Evolutionary conservation across 2,329 filamentous ascomycete species (phyloP), one percentile per base, ranked within the genome.

Genomic region (Fusarium proliferatum): DNA sequence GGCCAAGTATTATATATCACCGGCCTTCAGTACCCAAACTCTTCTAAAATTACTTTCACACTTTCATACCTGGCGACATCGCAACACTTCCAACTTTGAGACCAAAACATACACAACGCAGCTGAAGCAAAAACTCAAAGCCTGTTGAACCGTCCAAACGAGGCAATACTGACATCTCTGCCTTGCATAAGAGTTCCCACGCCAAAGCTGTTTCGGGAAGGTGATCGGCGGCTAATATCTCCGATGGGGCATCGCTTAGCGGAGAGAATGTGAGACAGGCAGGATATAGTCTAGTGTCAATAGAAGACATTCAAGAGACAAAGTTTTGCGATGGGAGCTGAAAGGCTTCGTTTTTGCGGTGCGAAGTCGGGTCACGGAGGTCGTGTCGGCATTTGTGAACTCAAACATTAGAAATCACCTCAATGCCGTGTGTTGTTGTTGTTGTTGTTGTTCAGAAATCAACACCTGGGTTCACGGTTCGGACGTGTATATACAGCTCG

Each of bases 11-110:
- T 56, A 56, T 56, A 56, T 56, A 56, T 56, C 28, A 1, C 16
- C 9, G 0, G 9, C 36, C 8, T 39, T 38, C 6, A 26, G 4
- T 8, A 21, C 11, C 6, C 1, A 15, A 19, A 10, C 0, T 7
- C 0, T 19, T 19, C 8, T 19, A 9, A 55, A 5, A 43, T 56
- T 43, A 15, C 52, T 9, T 28, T 28, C 6, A 4, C 5, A 5
- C 15, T 16, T 30, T 6, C 38, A 43, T 56, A 8, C 52, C 52
- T 30, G 9, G 0, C 36, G 2, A 13, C 11, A 21, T 30, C 13
- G 9, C 19, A 11, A 28, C 28, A n/a, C 4, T 17, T 15, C 0
- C 26, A 7, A 56, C 10, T 26, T 41, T 56, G 53, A 56, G 6
- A 43, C 28, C 2, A 21, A 21, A 56, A 9, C 9, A 56, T 33